phyloP scores from a whole-genome alignment of 2,329 filamentous ascomycete genomes.

The Claviceps maximensis region DNA sequence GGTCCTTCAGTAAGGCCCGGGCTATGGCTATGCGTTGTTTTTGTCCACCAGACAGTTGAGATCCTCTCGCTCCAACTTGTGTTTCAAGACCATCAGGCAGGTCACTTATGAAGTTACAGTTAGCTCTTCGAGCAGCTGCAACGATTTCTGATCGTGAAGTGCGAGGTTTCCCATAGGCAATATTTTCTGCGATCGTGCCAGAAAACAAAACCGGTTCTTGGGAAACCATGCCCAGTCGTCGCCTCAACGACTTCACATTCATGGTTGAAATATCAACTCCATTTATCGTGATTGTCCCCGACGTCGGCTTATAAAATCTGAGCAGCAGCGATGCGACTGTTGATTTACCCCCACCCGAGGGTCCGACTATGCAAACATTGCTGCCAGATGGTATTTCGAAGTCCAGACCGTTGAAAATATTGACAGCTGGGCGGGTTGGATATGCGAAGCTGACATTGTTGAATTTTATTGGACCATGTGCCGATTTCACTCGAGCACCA shows the following conservation, averaged over 20 bases:
- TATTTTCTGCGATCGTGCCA: conserved; percentile 75
- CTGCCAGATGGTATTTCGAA: conserved; percentile 88
- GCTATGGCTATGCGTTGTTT: conserved; percentile 98
- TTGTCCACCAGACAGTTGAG: conserved; percentile 88
- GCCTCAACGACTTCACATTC: conserved; percentile 85
- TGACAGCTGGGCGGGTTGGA: conserved; percentile 81
- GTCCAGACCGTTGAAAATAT: conserved; percentile 76
- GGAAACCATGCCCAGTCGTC: conserved; percentile 87
- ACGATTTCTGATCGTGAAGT: conserved; percentile 73
- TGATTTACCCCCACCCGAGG: conserved; percentile 90
- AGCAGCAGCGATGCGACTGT: conserved; percentile 87
- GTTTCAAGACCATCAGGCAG: conserved; percentile 95
- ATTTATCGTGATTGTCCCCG: conserved; percentile 68
- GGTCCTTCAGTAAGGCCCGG: conserved; percentile 83
- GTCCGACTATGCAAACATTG: conserved; percentile 93
- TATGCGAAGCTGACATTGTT: conserved; percentile 79
- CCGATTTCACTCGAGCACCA: conserved; percentile 65
- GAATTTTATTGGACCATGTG: conserved; percentile 81
- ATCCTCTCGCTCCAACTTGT: conserved; percentile 79
- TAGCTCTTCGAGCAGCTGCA: conserved; percentile 76
- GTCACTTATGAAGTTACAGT: conserved; percentile 93
- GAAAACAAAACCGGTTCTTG: conserved; percentile 93
- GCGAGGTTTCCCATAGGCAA: conserved; percentile 74
- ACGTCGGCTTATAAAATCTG: conserved; percentile 76
- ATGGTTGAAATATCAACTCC: conserved; percentile 71